Evolutionary conservation across 78 protist species (phyloP), one percentile per base, ranked within the genome.

Genomic region (Parvularia atlantis): DNA sequence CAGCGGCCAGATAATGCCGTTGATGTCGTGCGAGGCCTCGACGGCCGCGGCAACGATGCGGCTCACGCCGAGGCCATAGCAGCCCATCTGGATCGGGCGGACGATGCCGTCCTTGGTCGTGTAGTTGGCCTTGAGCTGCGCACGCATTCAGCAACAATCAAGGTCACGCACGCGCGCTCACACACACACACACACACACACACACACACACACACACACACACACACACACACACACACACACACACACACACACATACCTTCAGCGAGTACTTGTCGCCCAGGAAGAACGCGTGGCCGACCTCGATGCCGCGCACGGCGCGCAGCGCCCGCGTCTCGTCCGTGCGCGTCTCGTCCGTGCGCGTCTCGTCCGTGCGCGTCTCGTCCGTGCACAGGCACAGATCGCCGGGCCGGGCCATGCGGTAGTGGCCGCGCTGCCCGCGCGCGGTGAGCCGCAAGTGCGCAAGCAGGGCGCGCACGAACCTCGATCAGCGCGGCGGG

Each of bases 201-300:
- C 61, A 59, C 64, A 59, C 64, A 59, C 64, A 59, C 64, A 59
- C 67, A 26, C 50, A 39, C 67, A 26, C 50, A 35, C 71, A 22
- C 22, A 48, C 36, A 20, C 59, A 46, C 58, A 20, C 54, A 66
- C 59, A 41, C 53, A 41, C 59, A 52, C 9, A 17, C 17, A 41
- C 37, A 35, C 41, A 48, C 14, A 30, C 20, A 24, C 37, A 16
- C 59, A n/a, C n/a, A n/a, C n/a, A n/a, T n/a, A n/a, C n/a, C n/a
- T n/a, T n/a, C n/a, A n/a, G n/a, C n/a, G n/a, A n/a, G 72, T 79
- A 79, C 43, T 79, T 74, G 30, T 50, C 30, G 11, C 81, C 81
- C 37, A 79, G 54, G n/a, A n/a, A 46, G 50, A 79, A 79, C 28
- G 46, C 66, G 36, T 79, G 84, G n/a, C 84, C 84, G 2, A 79